Percentiles rank a stretch among this genome's conserved stretches.
Conservation (phyloP, 192 early-diverging fungal species). For the Coemansia sp. region DNA sequence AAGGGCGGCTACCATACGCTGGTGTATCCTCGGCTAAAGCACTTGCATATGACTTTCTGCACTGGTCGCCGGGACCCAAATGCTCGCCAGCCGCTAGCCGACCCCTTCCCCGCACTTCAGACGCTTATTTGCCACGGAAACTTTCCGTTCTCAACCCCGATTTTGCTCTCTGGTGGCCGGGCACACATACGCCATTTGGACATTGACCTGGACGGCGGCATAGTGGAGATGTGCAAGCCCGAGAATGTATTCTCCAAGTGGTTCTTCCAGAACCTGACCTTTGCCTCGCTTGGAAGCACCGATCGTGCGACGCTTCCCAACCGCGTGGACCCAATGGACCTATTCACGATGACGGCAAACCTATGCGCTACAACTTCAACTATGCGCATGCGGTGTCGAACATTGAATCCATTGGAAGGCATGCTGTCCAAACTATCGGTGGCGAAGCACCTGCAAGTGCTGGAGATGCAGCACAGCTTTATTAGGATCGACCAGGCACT, state of each 20-base stretch:
- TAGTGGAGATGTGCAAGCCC: neutral
- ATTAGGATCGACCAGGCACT: neutral
- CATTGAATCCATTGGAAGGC: neutral
- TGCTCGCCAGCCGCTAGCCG: neutral
- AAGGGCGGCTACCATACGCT: neutral
- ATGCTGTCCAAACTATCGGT: neutral
- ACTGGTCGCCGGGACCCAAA: neutral
- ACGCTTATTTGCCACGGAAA: slow-evolving; percentile 12
- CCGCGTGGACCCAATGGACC: neutral
- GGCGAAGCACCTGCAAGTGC: neutral
- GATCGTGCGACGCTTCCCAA: neutral
- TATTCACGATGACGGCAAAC: slow-evolving; percentile 1
- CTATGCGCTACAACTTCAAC: neutral
- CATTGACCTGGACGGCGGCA: slow-evolving; percentile 6
- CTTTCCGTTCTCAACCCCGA: slow-evolving; percentile 12
- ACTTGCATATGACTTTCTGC: slow-evolving; percentile 1
- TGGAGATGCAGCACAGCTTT: slow-evolving; percentile 3
- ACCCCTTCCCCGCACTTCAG: slow-evolving; percentile 16
- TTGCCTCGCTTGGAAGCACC: slow-evolving; percentile 6
- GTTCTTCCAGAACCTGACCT: neutral
- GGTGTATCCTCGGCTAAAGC: slow-evolving; percentile 21
- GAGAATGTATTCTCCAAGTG: neutral
- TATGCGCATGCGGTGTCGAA: neutral
- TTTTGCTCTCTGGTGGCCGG: slow-evolving; percentile 3
- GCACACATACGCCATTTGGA: slow-evolving; percentile 10